Base-by-base conservation (phyloP, 306 rosid genomes). In the Gastrolobium villosum region DNA sequence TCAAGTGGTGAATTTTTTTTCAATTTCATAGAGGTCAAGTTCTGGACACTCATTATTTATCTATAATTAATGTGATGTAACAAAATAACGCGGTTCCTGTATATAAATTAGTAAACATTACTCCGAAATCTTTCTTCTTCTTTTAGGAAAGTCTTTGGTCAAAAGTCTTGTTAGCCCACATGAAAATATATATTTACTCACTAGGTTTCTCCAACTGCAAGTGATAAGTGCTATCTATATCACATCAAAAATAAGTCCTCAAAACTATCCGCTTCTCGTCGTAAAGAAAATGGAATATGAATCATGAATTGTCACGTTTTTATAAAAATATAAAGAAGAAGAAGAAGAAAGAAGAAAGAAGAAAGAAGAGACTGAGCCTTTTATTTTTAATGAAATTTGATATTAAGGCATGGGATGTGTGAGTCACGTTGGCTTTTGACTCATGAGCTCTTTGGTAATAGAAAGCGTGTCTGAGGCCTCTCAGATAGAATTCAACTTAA, bases 351-450 rank as follows among this genome's bases (percentile, higher is more conserved):
- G 2, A 10, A n/a, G 43, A 68, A 53, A n/a, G 75, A 70, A 52
- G 36, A 46, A 67, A 66, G 6, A 10, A 4, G 10, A 10, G 5
- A 36, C 40, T 3, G 15, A 4, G 5, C 6, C 2, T 40, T 39
- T 15, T 65, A 20, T 20, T 8, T 48, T 69, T 10, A 39, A 36
- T 53, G 40, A 39, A 35, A 70, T 50, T 61, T 79, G 8, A 15
- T 40, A 50, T 70, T 28, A 40, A n/a, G 20, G 54, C 28, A 48
- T 60, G 50, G 71, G 14, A 48, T 8, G 8, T 79, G 31, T 62
- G 67, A 40, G 9, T 14, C 78, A 79, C 68, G 73, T 79, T 72
- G 31, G 53, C 15, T 64, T 43, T 64, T 72, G 75, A 72, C 79
- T 34, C 44, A 14, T 6, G 43, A 32, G 30, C 10, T 39, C 34